Conservation (phyloP, 345 rosid species). For the Alliaria petiolata region DNA sequence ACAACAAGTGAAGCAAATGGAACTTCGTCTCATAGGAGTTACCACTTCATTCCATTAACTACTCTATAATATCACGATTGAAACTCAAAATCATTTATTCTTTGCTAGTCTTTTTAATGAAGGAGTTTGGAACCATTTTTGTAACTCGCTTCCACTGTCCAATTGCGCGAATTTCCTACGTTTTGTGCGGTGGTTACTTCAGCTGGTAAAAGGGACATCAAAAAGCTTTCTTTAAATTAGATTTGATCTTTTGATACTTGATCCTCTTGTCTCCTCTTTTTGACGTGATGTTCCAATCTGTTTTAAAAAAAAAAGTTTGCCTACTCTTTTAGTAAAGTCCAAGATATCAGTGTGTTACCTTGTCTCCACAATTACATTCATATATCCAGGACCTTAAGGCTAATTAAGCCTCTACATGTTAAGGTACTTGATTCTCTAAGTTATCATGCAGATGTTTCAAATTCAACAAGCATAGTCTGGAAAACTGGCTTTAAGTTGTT, state of each 20-base stretch:
- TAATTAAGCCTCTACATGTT: slow-evolving; percentile 4
- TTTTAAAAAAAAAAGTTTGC: too few relatives aligned
- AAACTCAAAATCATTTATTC: background rate
- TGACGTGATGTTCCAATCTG: too few relatives aligned
- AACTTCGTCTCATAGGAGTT: too few relatives aligned
- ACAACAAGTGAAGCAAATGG: background rate
- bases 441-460: slow-evolving; percentile 2
- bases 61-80: too few relatives aligned
- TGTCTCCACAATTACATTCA: background rate
- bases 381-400: background rate
- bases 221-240: too few relatives aligned
- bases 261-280: background rate
- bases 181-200: too few relatives aligned
- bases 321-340: background rate
- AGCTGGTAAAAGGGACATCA: too few relatives aligned
- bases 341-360: background rate
- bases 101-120: background rate
- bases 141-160: background rate
- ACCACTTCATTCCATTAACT: background rate
- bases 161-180: background rate
- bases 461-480: background rate
- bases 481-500: too few relatives aligned
- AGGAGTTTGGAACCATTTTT: background rate
- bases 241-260: too few relatives aligned
- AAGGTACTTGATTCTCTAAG: slow-evolving; percentile 4